Conservation (phyloP, 2,329 filamentous ascomycete genomes). For the Colletotrichum tabaci region DNA sequence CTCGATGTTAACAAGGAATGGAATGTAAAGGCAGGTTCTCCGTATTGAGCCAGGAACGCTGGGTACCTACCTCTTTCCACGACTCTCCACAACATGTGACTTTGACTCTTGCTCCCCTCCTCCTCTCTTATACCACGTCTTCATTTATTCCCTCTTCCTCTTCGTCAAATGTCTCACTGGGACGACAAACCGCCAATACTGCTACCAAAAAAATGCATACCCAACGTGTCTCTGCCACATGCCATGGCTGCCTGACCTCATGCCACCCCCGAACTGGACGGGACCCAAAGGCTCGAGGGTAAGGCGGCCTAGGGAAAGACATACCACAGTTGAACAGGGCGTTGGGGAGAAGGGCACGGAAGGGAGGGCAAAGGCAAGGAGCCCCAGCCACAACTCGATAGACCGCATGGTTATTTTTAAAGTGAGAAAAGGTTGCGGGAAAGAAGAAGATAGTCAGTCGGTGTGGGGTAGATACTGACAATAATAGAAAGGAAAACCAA, state of each 20-base stretch:
- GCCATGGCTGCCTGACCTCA: slow-evolving; percentile 14
- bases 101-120: background rate
- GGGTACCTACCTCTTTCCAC: background rate
- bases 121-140: background rate
- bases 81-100: background rate
- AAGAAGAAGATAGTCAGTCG: background rate
- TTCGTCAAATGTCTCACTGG: background rate
- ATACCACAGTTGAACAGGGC: background rate
- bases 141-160: background rate
- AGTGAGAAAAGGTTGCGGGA: no score
- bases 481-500: background rate
- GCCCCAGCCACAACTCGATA: background rate
- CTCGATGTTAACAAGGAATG: no score
- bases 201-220: background rate
- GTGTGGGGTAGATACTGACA: background rate
- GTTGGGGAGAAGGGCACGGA: slow-evolving; percentile 1
- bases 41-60: background rate
- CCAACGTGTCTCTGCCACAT: background rate
- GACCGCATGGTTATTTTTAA: no score
- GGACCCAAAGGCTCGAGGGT: slow-evolving; percentile 1
- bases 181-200: background rate
- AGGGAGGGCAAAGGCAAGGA: slow-evolving; percentile 4
- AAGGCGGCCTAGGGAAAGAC: background rate
- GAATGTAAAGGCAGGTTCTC: background rate
- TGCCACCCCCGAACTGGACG: slow-evolving; percentile 10